Conservation (phyloP, 768 basidiomycete species). For the Harrya chromipes region DNA sequence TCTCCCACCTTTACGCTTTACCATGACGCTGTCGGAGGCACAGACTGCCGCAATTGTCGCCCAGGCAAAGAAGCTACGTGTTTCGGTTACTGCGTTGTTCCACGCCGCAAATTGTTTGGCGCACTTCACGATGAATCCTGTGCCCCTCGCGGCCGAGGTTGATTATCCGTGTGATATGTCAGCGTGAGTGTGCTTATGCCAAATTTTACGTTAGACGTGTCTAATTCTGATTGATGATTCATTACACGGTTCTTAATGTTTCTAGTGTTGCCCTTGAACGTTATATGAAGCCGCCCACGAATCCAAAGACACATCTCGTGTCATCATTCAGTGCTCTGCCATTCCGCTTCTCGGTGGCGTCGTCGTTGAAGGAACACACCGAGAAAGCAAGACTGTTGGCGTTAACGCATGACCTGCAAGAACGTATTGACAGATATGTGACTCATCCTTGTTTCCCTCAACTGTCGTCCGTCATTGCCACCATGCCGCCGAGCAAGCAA, state of each 20-base stretch:
- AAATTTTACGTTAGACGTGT: too few relatives aligned
- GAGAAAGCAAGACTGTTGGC: constrained; percentile 12
- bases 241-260: neutral
- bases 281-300: constrained; percentile 13
- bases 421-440: constrained; percentile 10
- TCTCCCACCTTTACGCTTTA: constrained; percentile 6
- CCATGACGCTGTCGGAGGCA: neutral
- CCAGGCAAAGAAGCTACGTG: constrained; percentile 6
- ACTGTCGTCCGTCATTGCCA: neutral
- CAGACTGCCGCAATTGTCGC: constrained; percentile 14
- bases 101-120: constrained; percentile 24
- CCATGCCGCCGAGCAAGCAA: neutral
- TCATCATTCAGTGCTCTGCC: constrained; percentile 8
- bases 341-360: constrained; percentile 19
- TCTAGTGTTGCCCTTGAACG: constrained; percentile 14
- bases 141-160: constrained; percentile 10
- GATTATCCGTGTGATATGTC: constrained; percentile 9
- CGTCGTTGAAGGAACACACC: neutral
- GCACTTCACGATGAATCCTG: constrained; percentile 20
- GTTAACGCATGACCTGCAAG: constrained; percentile 13
- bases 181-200: constrained; percentile 7
- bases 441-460: constrained; percentile 16
- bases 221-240: neutral
- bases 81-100: constrained; percentile 17
- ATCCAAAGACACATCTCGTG: constrained; percentile 19